Base-by-base conservation (phyloP, 1,139 yeast species). In the Geotrichum cucujoidarum region DNA sequence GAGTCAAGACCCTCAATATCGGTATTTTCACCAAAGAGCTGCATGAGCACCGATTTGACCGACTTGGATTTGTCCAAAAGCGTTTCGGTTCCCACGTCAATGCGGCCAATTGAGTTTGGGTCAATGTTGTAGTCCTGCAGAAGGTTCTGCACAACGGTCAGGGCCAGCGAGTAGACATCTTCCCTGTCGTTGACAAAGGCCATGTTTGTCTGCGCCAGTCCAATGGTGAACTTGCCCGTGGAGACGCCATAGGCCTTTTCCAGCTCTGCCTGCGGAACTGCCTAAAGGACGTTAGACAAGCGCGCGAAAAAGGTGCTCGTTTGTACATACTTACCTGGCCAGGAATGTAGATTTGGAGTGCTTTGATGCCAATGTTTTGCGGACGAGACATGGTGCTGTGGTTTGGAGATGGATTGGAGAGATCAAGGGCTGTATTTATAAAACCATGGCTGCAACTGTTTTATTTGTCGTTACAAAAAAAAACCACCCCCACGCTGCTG, bases 31-130 rank as follows among this genome's bases (percentile, higher is more conserved):
- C 85, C 90, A 62, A 94, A 84, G 60, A 94, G 78, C 72, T 90
- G 97, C 88, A 90, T 92, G 70, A 94, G 76, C 43, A 92, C 96
- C 38, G 96, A 81, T 74, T 94, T 94, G 65, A 90, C 96, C 38
- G 96, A 86, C 76, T 94, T 94, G 60, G 97, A 88, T 73, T 92
- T 94, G 73, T 94, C 99, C 62, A 94, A 75, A 62, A 94, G 75
- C 47, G 98, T 92, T 74, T 94, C 99, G 53, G 99, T 94, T 62
- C 99, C 99, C 55, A 92, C 98, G 71, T 94, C 99, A 62, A 94
- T 77, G 68, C 99, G 82, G 59, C 99, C 99, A 64, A 94, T 80
- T 49, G 78, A 72, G 65, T 75, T 72, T 51, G 89, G 79, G 68
- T 92, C 96, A 60, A 94, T 78, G 66, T 80, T 74, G 76, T 88